Conservation (phyloP, 129 eudicot species). For the Kitagawia praeruptora region DNA sequence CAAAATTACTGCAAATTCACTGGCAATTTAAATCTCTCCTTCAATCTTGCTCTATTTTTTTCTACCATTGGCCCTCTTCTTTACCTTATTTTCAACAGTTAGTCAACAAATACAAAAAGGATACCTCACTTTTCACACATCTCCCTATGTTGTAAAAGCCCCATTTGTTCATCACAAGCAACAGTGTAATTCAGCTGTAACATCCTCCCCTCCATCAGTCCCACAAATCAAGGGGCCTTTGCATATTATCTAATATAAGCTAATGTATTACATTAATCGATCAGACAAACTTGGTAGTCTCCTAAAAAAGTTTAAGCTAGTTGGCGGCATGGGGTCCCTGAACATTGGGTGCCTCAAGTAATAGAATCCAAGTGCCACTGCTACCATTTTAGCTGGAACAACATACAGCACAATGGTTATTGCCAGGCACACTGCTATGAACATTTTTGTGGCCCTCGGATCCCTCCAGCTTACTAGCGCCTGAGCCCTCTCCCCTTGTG, state of each 20-base stretch:
- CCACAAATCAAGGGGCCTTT: slow-evolving; percentile 36
- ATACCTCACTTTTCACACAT: slow-evolving; percentile 15
- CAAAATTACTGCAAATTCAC: slow-evolving; percentile 20
- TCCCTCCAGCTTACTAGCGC: slow-evolving; percentile 99
- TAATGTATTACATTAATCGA: slow-evolving; percentile 52
- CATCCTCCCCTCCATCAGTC: slow-evolving; percentile 14
- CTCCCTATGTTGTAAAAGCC: slow-evolving; percentile 25
- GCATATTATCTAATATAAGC: not conserved
- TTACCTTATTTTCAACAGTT: slow-evolving; percentile 18
- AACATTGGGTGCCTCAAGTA: slow-evolving; percentile 97
- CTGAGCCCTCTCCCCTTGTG: slow-evolving; percentile 93
- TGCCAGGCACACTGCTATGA: slow-evolving; percentile 73
- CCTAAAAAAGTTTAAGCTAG: slow-evolving; percentile 88
- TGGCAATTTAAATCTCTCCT: slow-evolving; percentile 16
- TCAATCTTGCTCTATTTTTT: not conserved
- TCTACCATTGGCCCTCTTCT: slow-evolving; percentile 5
- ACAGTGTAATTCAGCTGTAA: not conserved
- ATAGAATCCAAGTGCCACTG: slow-evolving; percentile 96
- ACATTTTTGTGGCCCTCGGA: slow-evolving; percentile 88
- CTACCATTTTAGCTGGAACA: slow-evolving; percentile 95
- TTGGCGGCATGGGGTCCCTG: slow-evolving; percentile 98
- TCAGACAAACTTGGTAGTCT: slow-evolving; percentile 96
- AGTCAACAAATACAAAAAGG: slow-evolving; percentile 31
- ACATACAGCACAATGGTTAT: slow-evolving; percentile 63
- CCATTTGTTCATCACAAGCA: slow-evolving; percentile 9